phyloP scores from a whole-genome alignment of 805 yeast genomes.

The Ogataea henricii region DNA sequence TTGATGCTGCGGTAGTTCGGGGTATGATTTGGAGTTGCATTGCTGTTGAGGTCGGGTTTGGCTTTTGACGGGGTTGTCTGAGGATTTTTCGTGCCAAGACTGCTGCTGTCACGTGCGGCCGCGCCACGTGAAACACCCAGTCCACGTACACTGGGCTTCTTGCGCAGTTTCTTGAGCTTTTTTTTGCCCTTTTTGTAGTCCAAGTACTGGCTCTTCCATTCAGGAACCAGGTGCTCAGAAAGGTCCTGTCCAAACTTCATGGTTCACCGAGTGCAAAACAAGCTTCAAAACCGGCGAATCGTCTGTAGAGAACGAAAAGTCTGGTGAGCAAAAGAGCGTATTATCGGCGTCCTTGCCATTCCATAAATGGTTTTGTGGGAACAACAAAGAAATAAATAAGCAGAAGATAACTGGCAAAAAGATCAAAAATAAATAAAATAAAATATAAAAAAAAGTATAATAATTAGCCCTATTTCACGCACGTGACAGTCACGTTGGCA shows the following conservation, averaged over 20 bases:
- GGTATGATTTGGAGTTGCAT: not conserved
- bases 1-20: conserved; percentile 9
- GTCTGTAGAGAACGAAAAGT: too few relatives aligned
- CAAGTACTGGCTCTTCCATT: conserved; percentile 82
- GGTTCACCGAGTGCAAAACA: not conserved
- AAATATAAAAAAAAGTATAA: too few relatives aligned
- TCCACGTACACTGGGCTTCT: conserved; percentile 19
- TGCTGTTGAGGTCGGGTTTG: not conserved
- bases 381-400: not conserved
- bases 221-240: conserved; percentile 74
- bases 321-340: too few relatives aligned
- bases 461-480: too few relatives aligned
- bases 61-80: not conserved
- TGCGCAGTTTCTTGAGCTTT: conserved; percentile 35
- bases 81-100: not conserved
- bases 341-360: too few relatives aligned
- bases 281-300: not conserved
- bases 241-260: conserved; percentile 76
- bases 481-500: conserved; percentile 6
- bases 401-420: too few relatives aligned
- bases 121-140: not conserved
- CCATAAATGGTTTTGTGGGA: not conserved
- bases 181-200: conserved; percentile 59
- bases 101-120: not conserved
- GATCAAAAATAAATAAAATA: too few relatives aligned